Conservation (phyloP, 2,329 filamentous ascomycete species). For the Coniosporium tulheliwenetii region DNA sequence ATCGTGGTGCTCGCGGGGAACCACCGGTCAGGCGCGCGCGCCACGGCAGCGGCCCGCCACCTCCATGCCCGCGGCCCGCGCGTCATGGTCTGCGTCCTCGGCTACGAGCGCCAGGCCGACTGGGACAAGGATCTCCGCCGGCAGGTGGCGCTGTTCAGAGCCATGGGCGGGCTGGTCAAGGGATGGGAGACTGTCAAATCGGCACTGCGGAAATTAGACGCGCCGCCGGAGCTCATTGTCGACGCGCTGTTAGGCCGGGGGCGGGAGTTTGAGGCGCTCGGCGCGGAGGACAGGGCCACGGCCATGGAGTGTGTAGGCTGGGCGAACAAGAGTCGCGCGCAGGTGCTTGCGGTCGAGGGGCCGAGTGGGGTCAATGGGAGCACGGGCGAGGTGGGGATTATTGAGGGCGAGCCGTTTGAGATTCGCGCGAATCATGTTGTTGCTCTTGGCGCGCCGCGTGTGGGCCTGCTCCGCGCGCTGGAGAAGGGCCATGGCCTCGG, state of each 20-base stretch:
- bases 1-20: conserved; percentile 85
- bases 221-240: conserved; percentile 64
- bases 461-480: conserved; percentile 65
- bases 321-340: conserved; percentile 76
- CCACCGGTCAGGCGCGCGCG: conserved; percentile 73
- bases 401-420: conserved; percentile 64
- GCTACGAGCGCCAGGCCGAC: conserved; percentile 68
- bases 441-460: conserved; percentile 73
- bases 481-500: conserved; percentile 24
- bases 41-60: conserved; percentile 73
- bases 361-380: conserved; percentile 78
- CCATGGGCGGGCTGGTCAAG: conserved; percentile 61
- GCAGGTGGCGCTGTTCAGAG: conserved; percentile 72
- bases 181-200: conserved; percentile 42
- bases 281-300: conserved; percentile 65
- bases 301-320: conserved; percentile 86
- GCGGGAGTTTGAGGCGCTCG: conserved; percentile 74
- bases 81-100: conserved; percentile 69
- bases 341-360: conserved; percentile 75
- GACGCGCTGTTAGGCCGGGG: conserved; percentile 81
- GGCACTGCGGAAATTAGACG: conserved; percentile 38
- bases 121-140: conserved; percentile 65
- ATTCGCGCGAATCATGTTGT: conserved; percentile 72
- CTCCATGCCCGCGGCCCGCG: conserved; percentile 70
- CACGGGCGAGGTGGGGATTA: conserved; percentile 47